These are phyloP conservation scores for Curvularia sp. DNA, from an alignment of 2,329 filamentous ascomycete species.

Conservation along the genomic window DNA sequence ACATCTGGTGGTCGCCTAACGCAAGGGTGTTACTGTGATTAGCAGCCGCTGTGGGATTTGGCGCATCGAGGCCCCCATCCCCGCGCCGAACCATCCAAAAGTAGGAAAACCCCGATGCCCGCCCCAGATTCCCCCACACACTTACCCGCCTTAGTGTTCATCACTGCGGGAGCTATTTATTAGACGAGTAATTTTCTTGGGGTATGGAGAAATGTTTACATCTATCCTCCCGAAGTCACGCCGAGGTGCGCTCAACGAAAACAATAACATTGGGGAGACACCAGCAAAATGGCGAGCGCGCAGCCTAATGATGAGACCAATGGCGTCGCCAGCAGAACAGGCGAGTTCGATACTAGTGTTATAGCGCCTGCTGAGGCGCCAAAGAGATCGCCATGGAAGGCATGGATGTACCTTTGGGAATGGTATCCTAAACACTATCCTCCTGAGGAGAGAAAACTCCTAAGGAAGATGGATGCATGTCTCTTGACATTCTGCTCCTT, in stretches of 20 bases:
- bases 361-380: conserved; percentile 47
- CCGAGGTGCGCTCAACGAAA: conserved; percentile 1
- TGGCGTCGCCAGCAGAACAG: conserved; percentile 28
- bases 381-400: conserved; percentile 49
- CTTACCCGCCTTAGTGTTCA: conserved; percentile 25
- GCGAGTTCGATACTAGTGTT: conserved; percentile 36
- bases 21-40: conserved; percentile 11
- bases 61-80: conserved; percentile 20
- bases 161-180: conserved; percentile 32
- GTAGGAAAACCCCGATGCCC: conserved; percentile 39
- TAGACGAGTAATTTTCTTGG: conserved; percentile 22
- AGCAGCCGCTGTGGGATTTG: conserved; percentile 6
- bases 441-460: conserved; percentile 43
- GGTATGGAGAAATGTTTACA: conserved; percentile 10
- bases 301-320: conserved; percentile 33
- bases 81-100: conserved; percentile 34
- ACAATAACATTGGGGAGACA: not conserved
- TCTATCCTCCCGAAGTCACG: conserved; percentile 8
- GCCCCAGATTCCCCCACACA: conserved; percentile 19
- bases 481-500: conserved; percentile 49
- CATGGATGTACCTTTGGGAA: conserved; percentile 50
- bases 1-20: conserved; percentile 6
- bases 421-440: conserved; percentile 50
- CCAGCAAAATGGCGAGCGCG: conserved; percentile 24
- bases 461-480: conserved; percentile 49